These are phyloP conservation scores for Trichoderma sp. DNA, from an alignment of 2,329 filamentous ascomycete species.

Conservation along the genomic window DNA sequence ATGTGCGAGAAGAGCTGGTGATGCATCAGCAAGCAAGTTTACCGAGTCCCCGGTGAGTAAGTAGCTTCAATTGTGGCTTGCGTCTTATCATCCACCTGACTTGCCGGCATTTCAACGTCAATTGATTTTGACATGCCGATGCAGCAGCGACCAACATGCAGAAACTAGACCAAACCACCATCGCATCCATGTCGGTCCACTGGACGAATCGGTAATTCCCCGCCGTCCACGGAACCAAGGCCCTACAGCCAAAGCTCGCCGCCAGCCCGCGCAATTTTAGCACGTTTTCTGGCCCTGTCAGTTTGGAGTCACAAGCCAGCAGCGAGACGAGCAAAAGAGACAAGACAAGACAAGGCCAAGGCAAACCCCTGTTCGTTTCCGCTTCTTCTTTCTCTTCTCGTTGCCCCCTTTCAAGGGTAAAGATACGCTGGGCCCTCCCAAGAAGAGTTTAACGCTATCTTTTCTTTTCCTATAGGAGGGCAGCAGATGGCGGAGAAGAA, in stretches of 20 bases:
- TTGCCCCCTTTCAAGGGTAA: constrained; percentile 23
- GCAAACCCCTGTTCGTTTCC: not conserved
- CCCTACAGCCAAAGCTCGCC: not conserved
- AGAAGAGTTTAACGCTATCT: not conserved
- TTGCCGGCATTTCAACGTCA: not conserved
- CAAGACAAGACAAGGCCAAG: not conserved
- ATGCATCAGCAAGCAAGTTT: not conserved
- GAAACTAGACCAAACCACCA: not conserved
- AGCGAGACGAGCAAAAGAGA: not conserved
- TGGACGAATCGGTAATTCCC: constrained; percentile 16
- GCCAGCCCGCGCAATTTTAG: not conserved
- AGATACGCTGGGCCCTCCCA: constrained; percentile 23
- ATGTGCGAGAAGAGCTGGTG: not conserved
- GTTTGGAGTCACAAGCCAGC: constrained; percentile 4
- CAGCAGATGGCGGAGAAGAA: not conserved
- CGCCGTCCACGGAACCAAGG: not conserved
- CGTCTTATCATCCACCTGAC: not conserved
- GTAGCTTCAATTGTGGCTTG: not conserved
- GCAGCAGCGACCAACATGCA: not conserved
- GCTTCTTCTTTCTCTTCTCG: not conserved
- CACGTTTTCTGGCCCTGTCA: not conserved
- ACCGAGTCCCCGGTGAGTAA: too few species aligned
- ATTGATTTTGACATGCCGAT: not conserved
- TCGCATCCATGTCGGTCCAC: not conserved
- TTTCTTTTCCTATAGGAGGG: not conserved